These are phyloP conservation scores for Crithidia sp. DNA, from an alignment of 208 protist genomes.

Conservation along the genomic window DNA sequence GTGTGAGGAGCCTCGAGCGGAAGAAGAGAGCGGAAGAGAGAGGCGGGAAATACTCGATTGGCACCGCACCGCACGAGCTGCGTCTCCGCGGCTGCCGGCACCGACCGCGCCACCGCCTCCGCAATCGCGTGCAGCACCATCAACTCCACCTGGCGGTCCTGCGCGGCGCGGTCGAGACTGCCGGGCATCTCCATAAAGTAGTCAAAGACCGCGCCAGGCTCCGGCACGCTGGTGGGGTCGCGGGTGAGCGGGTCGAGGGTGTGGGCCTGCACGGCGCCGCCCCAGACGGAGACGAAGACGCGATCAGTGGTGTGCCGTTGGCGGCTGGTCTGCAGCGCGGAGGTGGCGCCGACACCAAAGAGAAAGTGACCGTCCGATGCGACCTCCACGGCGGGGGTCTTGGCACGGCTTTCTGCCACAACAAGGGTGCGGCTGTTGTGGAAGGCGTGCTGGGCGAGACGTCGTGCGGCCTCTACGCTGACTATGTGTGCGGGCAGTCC, in stretches of 20 bases:
- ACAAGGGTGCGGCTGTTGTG: slow-evolving; percentile 17
- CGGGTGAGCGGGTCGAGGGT: background rate
- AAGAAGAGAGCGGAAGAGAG: slow-evolving; percentile 9
- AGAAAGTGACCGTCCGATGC: background rate
- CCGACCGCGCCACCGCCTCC: slow-evolving; percentile 13
- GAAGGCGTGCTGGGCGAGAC: slow-evolving; percentile 73
- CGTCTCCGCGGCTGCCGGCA: background rate
- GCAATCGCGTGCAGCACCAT: slow-evolving; percentile 59
- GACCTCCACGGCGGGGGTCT: background rate
- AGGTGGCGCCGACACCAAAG: slow-evolving; percentile 70
- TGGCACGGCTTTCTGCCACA: slow-evolving; percentile 4
- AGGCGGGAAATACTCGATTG: background rate
- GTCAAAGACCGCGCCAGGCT: slow-evolving; percentile 20
- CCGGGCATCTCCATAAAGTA: slow-evolving; percentile 49
- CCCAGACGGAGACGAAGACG: slow-evolving; percentile 62
- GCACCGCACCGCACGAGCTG: background rate
- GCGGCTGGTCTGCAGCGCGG: slow-evolving; percentile 48
- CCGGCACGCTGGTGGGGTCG: background rate
- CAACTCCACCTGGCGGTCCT: slow-evolving; percentile 57
- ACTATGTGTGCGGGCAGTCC: slow-evolving; percentile 47
- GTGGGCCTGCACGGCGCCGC: slow-evolving; percentile 9
- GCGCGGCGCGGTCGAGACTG: slow-evolving; percentile 32
- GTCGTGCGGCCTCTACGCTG: slow-evolving; percentile 33
- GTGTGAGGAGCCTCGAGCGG: background rate
- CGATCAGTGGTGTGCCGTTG: slow-evolving; percentile 41